Percentiles rank a stretch among this genome's conserved stretches.
Conservation (phyloP, 352 stramenopile genomes). For the Globisporangium abappressorium region DNA sequence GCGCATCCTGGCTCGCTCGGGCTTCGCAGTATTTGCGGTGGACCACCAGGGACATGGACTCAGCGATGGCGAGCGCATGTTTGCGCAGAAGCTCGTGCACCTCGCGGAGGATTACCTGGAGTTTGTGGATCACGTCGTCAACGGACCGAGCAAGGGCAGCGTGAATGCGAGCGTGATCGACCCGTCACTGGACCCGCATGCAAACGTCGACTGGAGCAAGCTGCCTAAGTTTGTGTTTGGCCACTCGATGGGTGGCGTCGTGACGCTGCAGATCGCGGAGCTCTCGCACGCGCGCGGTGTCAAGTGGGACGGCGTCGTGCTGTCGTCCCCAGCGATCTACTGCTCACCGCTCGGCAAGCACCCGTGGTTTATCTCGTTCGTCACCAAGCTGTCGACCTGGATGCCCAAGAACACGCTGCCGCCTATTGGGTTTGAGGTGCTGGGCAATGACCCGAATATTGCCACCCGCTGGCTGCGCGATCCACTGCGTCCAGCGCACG, state of each 20-base stretch:
- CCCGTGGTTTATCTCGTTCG: constrained; percentile 17
- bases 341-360: constrained; percentile 26
- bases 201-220: constrained; percentile 28
- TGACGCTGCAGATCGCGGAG: constrained; percentile 33
- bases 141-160: not conserved
- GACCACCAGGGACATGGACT: constrained; percentile 59
- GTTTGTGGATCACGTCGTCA: constrained; percentile 48
- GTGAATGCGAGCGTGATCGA: constrained; percentile 28
- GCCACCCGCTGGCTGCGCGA: constrained; percentile 33
- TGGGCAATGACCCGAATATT: constrained; percentile 28
- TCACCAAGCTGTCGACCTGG: constrained; percentile 23
- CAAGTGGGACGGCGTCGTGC: constrained; percentile 39
- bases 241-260: constrained; percentile 53
- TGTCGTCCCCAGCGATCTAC: constrained; percentile 33
- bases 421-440: constrained; percentile 25
- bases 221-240: constrained; percentile 55
- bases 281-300: constrained; percentile 21
- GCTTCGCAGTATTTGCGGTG: constrained; percentile 53
- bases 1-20: constrained; percentile 27
- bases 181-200: constrained; percentile 27
- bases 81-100: constrained; percentile 38
- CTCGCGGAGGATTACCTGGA: constrained; percentile 50
- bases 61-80: constrained; percentile 60
- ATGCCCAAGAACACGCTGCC: constrained; percentile 37
- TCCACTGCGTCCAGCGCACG: constrained; percentile 28